These are phyloP conservation scores for Wickerhamia fluorescens DNA, from an alignment of 805 yeast genomes.

Conservation along the genomic window DNA sequence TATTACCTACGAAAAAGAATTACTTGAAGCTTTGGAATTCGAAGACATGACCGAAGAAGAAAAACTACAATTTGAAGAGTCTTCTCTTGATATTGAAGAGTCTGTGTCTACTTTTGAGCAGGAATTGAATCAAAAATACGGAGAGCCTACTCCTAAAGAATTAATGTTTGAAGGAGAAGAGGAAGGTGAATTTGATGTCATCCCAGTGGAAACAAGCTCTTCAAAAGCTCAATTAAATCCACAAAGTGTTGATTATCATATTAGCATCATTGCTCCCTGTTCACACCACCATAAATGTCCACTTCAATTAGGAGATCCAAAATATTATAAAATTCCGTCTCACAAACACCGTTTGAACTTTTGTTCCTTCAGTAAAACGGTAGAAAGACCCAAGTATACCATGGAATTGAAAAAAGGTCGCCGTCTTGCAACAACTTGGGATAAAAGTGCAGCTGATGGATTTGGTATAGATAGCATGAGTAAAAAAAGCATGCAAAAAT, in stretches of 20 bases:
- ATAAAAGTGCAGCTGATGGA: constrained; percentile 44
- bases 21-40: constrained; percentile 20
- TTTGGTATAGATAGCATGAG: constrained; percentile 40
- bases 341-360: constrained; percentile 59
- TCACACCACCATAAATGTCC: constrained; percentile 85
- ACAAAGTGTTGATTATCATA: constrained; percentile 39
- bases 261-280: constrained; percentile 82
- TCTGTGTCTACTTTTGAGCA: constrained; percentile 13
- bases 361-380: constrained; percentile 67
- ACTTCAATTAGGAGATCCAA: constrained; percentile 69
- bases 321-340: constrained; percentile 47
- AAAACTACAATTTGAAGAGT: constrained; percentile 12
- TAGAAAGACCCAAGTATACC: constrained; percentile 72
- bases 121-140: constrained; percentile 33
- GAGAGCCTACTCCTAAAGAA: constrained; percentile 37
- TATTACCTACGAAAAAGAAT: constrained; percentile 23
- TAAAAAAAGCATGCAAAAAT: constrained; percentile 23
- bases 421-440: constrained; percentile 68
- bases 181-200: constrained; percentile 20
- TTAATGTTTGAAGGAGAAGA: constrained; percentile 43
- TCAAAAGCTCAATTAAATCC: constrained; percentile 5
- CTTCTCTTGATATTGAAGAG: constrained; percentile 10
- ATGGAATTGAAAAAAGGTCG: constrained; percentile 82
- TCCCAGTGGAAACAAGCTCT: constrained; percentile 13
- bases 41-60: constrained; percentile 12